phyloP scores from a whole-genome alignment of 305 asterid species.

The Rubia tinctorum region DNA sequence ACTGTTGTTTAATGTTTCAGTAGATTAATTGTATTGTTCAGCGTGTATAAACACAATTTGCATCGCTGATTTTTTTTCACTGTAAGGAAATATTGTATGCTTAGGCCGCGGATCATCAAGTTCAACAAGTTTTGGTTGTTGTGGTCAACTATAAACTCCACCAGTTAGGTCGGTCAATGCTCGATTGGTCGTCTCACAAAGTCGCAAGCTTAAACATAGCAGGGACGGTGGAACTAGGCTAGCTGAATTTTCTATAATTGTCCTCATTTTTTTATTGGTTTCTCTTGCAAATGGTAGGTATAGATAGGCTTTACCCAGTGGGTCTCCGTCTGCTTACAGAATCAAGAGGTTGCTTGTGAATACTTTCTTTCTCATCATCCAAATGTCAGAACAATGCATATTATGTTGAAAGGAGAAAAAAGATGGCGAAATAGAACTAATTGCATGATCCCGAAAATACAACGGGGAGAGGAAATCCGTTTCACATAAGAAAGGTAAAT shows the following conservation, averaged over 20 bases:
- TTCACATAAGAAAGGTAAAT: constrained; percentile 4
- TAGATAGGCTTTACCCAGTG: no score
- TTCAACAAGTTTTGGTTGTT: not conserved
- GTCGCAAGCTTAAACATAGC: not conserved
- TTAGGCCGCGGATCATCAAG: not conserved
- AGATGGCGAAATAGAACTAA: not conserved
- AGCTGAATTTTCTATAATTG: no score
- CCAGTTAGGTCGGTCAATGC: not conserved
- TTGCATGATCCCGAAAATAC: not conserved
- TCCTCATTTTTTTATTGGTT: no score
- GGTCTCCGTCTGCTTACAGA: no score
- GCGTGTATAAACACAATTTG: not conserved
- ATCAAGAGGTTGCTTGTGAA: not conserved
- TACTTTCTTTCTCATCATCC: not conserved
- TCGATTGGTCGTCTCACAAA: not conserved
- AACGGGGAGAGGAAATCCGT: not conserved
- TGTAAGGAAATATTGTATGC: not conserved
- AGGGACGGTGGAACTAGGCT: not conserved
- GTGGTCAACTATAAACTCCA: not conserved
- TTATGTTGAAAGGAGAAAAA: not conserved
- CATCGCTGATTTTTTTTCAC: not conserved
- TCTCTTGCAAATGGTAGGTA: no score
- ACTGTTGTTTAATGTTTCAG: not conserved
- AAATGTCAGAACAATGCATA: not conserved
- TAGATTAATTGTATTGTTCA: not conserved